Conservation (phyloP, 2,329 filamentous ascomycete species). For the Colletotrichum lindemuthianum region DNA sequence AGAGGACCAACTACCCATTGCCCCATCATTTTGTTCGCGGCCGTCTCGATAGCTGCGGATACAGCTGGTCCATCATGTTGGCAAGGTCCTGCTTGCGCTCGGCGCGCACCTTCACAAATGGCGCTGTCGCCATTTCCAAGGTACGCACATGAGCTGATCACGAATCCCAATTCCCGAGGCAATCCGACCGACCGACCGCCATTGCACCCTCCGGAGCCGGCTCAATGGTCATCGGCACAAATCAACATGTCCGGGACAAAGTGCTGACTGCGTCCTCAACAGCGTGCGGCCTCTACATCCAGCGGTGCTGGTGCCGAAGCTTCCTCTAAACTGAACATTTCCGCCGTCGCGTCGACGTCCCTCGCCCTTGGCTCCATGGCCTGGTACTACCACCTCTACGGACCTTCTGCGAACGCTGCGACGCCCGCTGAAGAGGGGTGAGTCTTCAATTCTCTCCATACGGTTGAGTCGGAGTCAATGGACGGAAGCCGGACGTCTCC, state of each 20-base stretch:
- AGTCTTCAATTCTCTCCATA: conserved; percentile 56
- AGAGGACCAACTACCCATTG: conserved; percentile 46
- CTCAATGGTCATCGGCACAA: conserved; percentile 37
- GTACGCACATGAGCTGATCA: conserved; percentile 65
- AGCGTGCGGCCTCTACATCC: conserved; percentile 78
- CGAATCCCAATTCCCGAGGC: conserved; percentile 48
- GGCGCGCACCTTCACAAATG: conserved; percentile 85
- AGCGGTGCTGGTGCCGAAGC: conserved; percentile 75
- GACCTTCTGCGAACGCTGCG: conserved; percentile 86
- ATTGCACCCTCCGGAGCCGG: conserved; percentile 27
- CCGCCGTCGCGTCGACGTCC: conserved; percentile 86
- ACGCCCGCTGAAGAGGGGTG: conserved; percentile 98
- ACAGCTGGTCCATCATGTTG: conserved; percentile 79
- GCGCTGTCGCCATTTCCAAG: conserved; percentile 77
- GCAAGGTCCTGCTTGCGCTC: conserved; percentile 91
- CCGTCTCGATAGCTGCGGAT: conserved; percentile 50
- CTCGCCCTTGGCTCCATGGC: conserved; percentile 89
- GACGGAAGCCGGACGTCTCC: conserved; percentile 22
- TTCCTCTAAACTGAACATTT: conserved; percentile 85
- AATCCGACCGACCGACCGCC: conserved; percentile 38
- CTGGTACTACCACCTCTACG: conserved; percentile 98
- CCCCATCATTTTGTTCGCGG: conserved; percentile 46
- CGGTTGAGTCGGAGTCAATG: conserved; percentile 22
- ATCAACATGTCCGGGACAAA: conserved; percentile 37
- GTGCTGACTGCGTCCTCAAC: conserved; percentile 50